Evolutionary conservation across 805 yeast species (phyloP).

Genomic region (Nakazawaea sp.): DNA sequence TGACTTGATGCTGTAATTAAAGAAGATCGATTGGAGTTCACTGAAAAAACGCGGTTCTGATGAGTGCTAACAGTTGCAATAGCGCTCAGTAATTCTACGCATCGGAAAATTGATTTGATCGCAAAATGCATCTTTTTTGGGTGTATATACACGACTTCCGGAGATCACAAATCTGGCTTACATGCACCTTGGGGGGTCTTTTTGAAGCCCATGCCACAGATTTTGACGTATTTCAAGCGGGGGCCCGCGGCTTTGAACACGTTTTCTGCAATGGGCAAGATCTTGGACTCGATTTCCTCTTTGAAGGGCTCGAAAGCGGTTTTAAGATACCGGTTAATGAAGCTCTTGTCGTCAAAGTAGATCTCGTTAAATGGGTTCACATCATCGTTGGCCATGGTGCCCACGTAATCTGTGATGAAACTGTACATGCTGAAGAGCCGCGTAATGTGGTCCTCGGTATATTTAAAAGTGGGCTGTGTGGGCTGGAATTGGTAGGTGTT

Average conservation of each 20-base stretch:
- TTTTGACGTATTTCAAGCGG: slow-evolving; percentile 7
- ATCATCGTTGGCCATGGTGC: slow-evolving; percentile 3
- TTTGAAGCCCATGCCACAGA: slow-evolving; percentile 11
- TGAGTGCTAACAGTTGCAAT: too few relatives aligned
- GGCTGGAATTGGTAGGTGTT: slow-evolving; percentile 11
- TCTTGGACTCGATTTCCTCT: slow-evolving; percentile 10
- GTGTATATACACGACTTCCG: too few relatives aligned
- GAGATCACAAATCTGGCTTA: too few relatives aligned
- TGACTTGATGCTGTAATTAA: too few relatives aligned
- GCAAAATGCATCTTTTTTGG: too few relatives aligned
- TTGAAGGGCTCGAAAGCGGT: slow-evolving; percentile 10
- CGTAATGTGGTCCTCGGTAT: slow-evolving; percentile 4
- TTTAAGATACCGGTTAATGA: slow-evolving; percentile 8
- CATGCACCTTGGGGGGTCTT: too few relatives aligned
- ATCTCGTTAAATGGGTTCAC: slow-evolving; percentile 9
- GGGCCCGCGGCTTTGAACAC: slow-evolving; percentile 1
- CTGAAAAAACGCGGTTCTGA: too few relatives aligned
- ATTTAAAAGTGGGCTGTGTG: slow-evolving; percentile 10
- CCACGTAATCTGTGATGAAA: slow-evolving; percentile 7
- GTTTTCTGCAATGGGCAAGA: slow-evolving; percentile 6
- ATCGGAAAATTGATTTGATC: too few relatives aligned
- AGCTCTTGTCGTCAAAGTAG: slow-evolving; percentile 8
- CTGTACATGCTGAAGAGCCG: slow-evolving; percentile 5
- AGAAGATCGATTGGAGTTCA: too few relatives aligned
- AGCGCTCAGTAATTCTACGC: too few relatives aligned